Conservation (phyloP, 495 filamentous ascomycete genomes). For the Baudoinia panamericana region DNA sequence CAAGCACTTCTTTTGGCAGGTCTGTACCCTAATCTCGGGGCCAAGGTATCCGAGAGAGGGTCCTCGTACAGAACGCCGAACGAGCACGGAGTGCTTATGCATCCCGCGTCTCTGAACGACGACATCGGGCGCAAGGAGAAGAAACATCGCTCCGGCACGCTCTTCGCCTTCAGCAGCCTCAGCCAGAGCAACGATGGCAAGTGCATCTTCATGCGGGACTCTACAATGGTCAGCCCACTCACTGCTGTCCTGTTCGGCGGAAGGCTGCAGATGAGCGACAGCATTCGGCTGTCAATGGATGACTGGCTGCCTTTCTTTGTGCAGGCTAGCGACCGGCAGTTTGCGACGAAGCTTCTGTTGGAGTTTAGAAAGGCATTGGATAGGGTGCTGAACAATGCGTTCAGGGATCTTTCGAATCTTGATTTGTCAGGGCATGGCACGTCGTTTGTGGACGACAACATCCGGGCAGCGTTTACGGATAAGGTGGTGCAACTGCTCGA, state of each 20-base stretch:
- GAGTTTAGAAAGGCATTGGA: constrained; percentile 37
- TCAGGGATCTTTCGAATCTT: constrained; percentile 21
- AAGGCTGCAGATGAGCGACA: constrained; percentile 24
- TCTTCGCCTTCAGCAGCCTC: constrained; percentile 32
- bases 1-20: constrained; percentile 39
- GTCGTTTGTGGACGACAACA: constrained; percentile 32
- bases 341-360: constrained; percentile 29
- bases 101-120: constrained; percentile 34
- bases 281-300: constrained; percentile 32
- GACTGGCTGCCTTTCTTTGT: constrained; percentile 37
- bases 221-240: constrained; percentile 35
- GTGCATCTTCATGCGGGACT: constrained; percentile 33
- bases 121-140: not conserved
- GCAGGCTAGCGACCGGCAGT: constrained; percentile 19
- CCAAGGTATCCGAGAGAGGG: constrained; percentile 24
- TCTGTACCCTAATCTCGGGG: constrained; percentile 38
- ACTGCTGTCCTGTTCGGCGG: constrained; percentile 41
- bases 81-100: constrained; percentile 34
- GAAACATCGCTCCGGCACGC: constrained; percentile 16
- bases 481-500: constrained; percentile 33
- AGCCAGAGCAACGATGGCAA: constrained; percentile 33
- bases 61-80: constrained; percentile 28
- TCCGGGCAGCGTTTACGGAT: constrained; percentile 29
- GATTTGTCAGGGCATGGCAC: constrained; percentile 8
- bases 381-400: constrained; percentile 22